Base-by-base conservation (phyloP, 208 protist genomes). In the Wallacemonas sp. region DNA sequence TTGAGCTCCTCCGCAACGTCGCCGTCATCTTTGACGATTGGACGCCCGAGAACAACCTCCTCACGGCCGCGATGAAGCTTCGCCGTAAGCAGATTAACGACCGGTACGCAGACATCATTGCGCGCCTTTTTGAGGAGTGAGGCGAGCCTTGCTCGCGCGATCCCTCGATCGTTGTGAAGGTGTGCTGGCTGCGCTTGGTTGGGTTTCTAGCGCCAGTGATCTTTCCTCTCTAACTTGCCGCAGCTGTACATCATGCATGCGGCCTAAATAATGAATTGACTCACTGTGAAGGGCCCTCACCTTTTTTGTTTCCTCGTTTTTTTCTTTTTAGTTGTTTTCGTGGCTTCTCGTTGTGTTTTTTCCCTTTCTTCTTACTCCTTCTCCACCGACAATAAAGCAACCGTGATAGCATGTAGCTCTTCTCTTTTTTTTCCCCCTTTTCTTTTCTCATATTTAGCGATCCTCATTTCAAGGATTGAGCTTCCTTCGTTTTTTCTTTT, bases 41-140 rank as follows among this genome's bases (percentile, higher is more conserved):
- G 89, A 94, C 89, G 10, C 72, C 83, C 5, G 83, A 94, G 72
- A 94, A 92, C 75, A 74, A 72, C 5, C 23, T 86, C 10, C 68
- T 91, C 26, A 94, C 89, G 5, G 86, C 86, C 0, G 81, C 89
- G 2, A 82, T 84, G 76, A 94, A 94, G 62, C 74, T 94, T n/a
- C 86, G 83, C 55, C 74, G 89, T 25, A 67, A 66, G 36, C 61
- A 72, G 18, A 82, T 94, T 63, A 63, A 75, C 3, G 70, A 87
- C 41, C 49, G 67, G 5, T 92, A 86, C 62, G 74, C 64, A 18
- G 57, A 76, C 7, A 16, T 75, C 5, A 94, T 94, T 67, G 59
- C 44, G 3, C 31, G 76, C 8, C 49, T 92, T 23, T 94, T 89
- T 62, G 49, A 33, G 3, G 70, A 75, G 28, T 70, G n/a, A 83